Percentiles rank a stretch among this genome's conserved stretches.
Conservation (phyloP, 2,329 filamentous ascomycete genomes). For the Dactylellina cionopaga region DNA sequence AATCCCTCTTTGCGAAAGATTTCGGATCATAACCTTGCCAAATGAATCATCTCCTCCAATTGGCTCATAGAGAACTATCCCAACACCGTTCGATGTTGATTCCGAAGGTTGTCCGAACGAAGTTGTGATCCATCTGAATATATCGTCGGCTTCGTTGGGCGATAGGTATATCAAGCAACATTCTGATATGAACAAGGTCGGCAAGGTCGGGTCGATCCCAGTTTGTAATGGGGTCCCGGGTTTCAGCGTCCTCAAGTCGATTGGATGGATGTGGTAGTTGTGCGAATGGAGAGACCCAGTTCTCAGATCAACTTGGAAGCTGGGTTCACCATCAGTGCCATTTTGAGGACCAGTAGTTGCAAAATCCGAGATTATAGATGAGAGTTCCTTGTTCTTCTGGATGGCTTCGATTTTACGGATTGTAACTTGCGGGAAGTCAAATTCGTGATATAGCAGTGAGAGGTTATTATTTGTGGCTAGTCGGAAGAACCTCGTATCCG, state of each 20-base stretch:
- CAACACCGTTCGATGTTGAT: conserved; percentile 62
- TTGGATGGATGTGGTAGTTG: conserved; percentile 56
- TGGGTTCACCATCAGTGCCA: not conserved
- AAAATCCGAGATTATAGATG: conserved; percentile 25
- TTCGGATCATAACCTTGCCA: conserved; percentile 89
- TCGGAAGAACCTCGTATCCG: conserved; percentile 87
- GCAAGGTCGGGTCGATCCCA: conserved; percentile 60
- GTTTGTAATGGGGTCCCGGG: conserved; percentile 46
- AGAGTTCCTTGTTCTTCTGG: conserved; percentile 34
- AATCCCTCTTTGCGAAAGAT: conserved; percentile 83
- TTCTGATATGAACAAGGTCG: conserved; percentile 89
- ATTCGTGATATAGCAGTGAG: conserved; percentile 81
- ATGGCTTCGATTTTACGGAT: conserved; percentile 55
- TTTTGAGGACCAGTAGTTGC: not conserved
- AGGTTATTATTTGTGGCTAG: conserved; percentile 65
- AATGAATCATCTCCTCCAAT: conserved; percentile 85
- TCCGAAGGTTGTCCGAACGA: conserved; percentile 44
- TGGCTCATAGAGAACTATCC: conserved; percentile 86
- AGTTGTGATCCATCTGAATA: conserved; percentile 72
- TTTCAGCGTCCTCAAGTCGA: conserved; percentile 55
- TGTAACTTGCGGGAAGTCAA: conserved; percentile 76
- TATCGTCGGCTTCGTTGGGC: conserved; percentile 70
- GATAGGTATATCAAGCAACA: conserved; percentile 93
- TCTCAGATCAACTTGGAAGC: conserved; percentile 38
- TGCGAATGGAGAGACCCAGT: conserved; percentile 52